phyloP scores from a whole-genome alignment of 2,329 filamentous ascomycete species.

The Ophiocordyceps camponoti-rufipedis region DNA sequence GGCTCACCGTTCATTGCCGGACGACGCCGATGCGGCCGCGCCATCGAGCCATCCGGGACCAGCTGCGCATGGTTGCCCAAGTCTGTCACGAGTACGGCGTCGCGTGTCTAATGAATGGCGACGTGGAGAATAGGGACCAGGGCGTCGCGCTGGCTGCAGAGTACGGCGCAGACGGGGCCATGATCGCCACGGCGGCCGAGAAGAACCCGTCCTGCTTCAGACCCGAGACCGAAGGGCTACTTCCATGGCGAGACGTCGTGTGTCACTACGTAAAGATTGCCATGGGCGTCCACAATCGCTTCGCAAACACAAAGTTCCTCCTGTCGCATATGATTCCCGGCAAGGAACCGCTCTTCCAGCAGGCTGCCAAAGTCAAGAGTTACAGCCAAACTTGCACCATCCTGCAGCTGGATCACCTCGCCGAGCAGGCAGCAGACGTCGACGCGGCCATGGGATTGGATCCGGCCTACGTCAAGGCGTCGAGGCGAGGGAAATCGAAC shows the following conservation, averaged over 20 bases:
- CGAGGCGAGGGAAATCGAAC: conserved; percentile 14
- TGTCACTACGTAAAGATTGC: conserved; percentile 54
- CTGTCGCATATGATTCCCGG: conserved; percentile 75
- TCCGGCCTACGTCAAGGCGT: conserved; percentile 19
- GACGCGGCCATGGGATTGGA: conserved; percentile 47
- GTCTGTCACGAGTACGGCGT: conserved; percentile 74
- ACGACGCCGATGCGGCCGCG: conserved; percentile 90
- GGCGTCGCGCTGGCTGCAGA: conserved; percentile 54
- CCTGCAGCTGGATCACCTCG: conserved; percentile 45
- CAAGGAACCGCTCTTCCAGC: conserved; percentile 44
- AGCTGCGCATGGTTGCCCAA: conserved; percentile 66
- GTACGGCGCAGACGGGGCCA: conserved; percentile 79
- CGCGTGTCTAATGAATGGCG: conserved; percentile 89
- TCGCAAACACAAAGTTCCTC: conserved; percentile 84
- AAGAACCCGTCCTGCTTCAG: conserved; percentile 82
- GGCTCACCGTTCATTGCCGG: conserved; percentile 84
- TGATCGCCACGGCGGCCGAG: conserved; percentile 92
- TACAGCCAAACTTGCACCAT: conserved; percentile 52
- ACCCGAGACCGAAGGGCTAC: conserved; percentile 42
- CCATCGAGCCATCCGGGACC: conserved; percentile 70
- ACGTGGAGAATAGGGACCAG: conserved; percentile 60
- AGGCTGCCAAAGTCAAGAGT: conserved; percentile 46
- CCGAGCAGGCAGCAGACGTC: conserved; percentile 42
- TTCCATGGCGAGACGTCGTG: conserved; percentile 61
- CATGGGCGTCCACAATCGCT: conserved; percentile 68